phyloP scores from a whole-genome alignment of 345 rosid species.

The Isatis tinctoria region DNA sequence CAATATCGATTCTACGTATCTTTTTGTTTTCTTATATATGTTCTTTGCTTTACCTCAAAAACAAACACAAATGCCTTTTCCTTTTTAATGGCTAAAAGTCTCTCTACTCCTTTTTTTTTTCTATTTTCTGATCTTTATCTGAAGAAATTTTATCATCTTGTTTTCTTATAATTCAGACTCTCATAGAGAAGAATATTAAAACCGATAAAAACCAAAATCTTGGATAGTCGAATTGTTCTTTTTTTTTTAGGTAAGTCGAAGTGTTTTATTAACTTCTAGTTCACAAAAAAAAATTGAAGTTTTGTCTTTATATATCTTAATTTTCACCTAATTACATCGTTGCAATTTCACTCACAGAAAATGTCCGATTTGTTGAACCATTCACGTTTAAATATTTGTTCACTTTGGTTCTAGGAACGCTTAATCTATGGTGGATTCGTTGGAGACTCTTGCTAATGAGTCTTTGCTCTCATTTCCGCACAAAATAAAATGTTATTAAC shows the following conservation, averaged over 20 bases:
- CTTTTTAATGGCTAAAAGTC: conserved; percentile 6
- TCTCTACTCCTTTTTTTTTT: not conserved
- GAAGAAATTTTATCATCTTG: not conserved
- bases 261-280: too few relatives aligned
- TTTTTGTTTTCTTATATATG: conserved; percentile 30
- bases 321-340: not conserved
- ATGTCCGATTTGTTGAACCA: too few relatives aligned
- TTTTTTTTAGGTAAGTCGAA: too few relatives aligned
- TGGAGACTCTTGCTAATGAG: too few relatives aligned
- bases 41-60: conserved; percentile 2
- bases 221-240: too few relatives aligned
- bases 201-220: not conserved
- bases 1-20: conserved; percentile 31
- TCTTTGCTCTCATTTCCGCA: too few relatives aligned
- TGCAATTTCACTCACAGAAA: too few relatives aligned
- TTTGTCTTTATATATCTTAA: not conserved
- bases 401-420: too few relatives aligned
- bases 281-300: too few relatives aligned
- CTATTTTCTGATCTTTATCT: not conserved
- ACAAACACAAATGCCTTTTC: conserved; percentile 20
- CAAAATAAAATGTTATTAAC: too few relatives aligned
- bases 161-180: not conserved
- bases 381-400: too few relatives aligned
- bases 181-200: not conserved
- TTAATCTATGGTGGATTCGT: too few relatives aligned